These are phyloP conservation scores for Aspergillus sp. DNA, from an alignment of 2,329 filamentous ascomycete genomes.

Conservation along the genomic window DNA sequence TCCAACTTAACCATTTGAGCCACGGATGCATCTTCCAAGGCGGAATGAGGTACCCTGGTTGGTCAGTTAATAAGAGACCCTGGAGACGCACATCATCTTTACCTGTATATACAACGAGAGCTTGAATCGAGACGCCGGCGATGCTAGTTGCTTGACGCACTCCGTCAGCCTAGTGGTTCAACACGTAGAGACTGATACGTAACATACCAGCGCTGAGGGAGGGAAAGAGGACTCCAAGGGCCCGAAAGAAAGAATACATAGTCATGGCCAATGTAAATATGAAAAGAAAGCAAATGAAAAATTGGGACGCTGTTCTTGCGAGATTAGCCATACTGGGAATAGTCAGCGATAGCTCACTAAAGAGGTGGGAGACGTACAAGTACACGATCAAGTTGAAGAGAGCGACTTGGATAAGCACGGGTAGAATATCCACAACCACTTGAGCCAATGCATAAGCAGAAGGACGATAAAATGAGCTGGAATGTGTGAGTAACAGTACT, in stretches of 20 bases:
- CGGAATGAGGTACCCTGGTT: constrained; percentile 50
- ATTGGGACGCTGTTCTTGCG: constrained; percentile 48
- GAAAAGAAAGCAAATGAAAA: constrained; percentile 52
- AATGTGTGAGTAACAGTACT: background rate
- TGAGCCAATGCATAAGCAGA: constrained; percentile 51
- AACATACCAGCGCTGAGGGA: constrained; percentile 40
- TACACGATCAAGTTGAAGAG: constrained; percentile 55
- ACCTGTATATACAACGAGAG: constrained; percentile 50
- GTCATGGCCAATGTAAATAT: constrained; percentile 46
- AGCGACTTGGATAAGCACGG: constrained; percentile 49
- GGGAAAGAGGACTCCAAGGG: constrained; percentile 40
- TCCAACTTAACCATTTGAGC: constrained; percentile 56
- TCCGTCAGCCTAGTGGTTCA: no score
- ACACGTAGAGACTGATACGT: no score
- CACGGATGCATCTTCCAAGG: constrained; percentile 54
- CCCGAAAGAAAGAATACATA: constrained; percentile 47
- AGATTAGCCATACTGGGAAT: constrained; percentile 43
- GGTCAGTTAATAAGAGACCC: background rate
- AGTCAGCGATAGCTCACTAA: constrained; percentile 3
- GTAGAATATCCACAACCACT: constrained; percentile 48
- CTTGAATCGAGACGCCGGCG: constrained; percentile 40
- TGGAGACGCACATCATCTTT: background rate
- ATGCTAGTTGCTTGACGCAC: constrained; percentile 40
- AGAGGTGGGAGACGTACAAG: constrained; percentile 30
- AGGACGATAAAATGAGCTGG: constrained; percentile 55